A percentile compares a stretch with the other conserved stretches of the same genome.
Conservation (phyloP, 2,329 filamentous ascomycete species). For the Nigrospora oryzae region DNA sequence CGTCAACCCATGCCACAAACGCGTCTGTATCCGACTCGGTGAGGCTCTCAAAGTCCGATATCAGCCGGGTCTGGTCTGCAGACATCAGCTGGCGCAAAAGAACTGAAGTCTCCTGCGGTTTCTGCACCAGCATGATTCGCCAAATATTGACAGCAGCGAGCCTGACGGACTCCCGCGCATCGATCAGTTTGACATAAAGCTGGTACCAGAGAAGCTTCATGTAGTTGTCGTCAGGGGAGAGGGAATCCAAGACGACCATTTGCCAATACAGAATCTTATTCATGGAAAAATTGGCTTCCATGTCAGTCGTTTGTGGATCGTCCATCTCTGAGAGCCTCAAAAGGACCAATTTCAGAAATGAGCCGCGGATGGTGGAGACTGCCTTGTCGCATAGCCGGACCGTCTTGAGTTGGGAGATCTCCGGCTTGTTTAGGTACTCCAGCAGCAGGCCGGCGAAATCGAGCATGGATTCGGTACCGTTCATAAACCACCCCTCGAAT, state of each 20-base stretch:
- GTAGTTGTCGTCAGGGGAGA: conserved; percentile 72
- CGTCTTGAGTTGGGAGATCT: conserved; percentile 72
- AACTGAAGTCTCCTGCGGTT: conserved; percentile 69
- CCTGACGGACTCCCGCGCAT: conserved; percentile 57
- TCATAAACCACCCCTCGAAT: conserved; percentile 94
- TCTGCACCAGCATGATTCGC: conserved; percentile 90
- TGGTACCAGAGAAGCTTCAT: conserved; percentile 86
- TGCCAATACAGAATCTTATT: conserved; percentile 93
- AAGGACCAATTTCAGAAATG: conserved; percentile 71
- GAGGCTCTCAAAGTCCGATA: conserved; percentile 71
- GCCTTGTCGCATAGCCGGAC: conserved; percentile 88
- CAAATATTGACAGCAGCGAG: conserved; percentile 74
- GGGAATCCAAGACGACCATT: conserved; percentile 72
- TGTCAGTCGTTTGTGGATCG: conserved; percentile 48
- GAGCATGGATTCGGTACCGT: conserved; percentile 73
- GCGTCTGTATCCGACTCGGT: conserved; percentile 83
- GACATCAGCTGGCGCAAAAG: conserved; percentile 66
- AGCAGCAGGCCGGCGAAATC: conserved; percentile 80
- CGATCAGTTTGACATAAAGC: conserved; percentile 81
- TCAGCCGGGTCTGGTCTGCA: conserved; percentile 62
- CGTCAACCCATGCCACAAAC: conserved; percentile 82
- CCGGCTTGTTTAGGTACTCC: conserved; percentile 81
- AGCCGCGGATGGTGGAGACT: conserved; percentile 64
- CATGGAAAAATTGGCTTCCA: conserved; percentile 63
- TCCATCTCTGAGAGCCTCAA: conserved; percentile 79